Conservation (phyloP, 1,284 basidiomycete genomes). For the Xerocomus nothofagi region DNA sequence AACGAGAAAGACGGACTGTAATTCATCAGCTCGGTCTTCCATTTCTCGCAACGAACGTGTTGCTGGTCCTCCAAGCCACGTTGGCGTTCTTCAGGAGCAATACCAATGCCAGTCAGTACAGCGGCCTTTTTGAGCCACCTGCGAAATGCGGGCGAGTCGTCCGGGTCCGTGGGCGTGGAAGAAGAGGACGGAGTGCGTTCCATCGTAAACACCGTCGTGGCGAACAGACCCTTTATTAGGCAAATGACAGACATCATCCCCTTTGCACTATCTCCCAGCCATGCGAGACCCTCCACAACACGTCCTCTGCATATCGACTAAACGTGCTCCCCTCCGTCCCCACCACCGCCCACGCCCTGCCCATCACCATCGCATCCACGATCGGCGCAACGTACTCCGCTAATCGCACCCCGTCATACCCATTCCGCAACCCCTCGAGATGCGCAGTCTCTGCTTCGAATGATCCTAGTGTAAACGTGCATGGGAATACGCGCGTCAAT, state of each 20-base stretch:
- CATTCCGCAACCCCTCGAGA: constrained; percentile 47
- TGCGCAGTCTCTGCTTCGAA: constrained; percentile 42
- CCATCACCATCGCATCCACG: constrained; percentile 68
- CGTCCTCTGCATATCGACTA: constrained; percentile 64
- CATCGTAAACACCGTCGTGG: constrained; percentile 5
- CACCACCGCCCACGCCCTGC: constrained; percentile 54
- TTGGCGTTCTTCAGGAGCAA: constrained; percentile 40
- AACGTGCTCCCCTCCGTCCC: constrained; percentile 75
- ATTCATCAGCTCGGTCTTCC: constrained; percentile 50
- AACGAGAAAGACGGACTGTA: constrained; percentile 43
- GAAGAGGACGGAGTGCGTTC: constrained; percentile 22
- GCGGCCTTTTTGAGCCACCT: constrained; percentile 46
- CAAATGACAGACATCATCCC: constrained; percentile 38
- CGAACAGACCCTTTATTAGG: constrained; percentile 4
- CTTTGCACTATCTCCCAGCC: constrained; percentile 51
- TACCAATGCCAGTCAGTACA: constrained; percentile 43
- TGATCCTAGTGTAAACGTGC: constrained; percentile 63
- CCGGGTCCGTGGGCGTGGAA: constrained; percentile 24
- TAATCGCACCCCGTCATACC: constrained; percentile 53
- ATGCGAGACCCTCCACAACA: constrained; percentile 64
- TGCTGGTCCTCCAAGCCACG: constrained; percentile 38
- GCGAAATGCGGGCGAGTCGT: constrained; percentile 34
- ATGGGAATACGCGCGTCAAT: constrained; percentile 65
- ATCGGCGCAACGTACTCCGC: constrained; percentile 57
- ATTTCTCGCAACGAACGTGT: constrained; percentile 46